A percentile compares a stretch with the other conserved stretches of the same genome.
phyloP scores from a whole-genome alignment of 176 grass and related monocot genomes.

The Oryza brachyantha region DNA sequence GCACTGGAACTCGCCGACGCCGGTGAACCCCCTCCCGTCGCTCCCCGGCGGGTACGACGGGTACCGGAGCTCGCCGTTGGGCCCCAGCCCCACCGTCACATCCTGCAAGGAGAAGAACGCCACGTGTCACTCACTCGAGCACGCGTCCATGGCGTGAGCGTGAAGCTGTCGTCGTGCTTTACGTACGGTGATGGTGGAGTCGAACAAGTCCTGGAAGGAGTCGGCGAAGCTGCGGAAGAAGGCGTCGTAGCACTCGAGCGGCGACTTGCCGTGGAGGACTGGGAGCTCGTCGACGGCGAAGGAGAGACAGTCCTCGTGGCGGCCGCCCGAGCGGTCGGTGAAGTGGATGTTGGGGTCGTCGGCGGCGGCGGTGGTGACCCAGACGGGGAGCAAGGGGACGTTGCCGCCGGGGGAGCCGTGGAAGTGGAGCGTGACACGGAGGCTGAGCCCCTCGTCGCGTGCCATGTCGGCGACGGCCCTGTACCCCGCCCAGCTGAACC shows the following conservation, averaged over 20 bases:
- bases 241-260: constrained; percentile 65
- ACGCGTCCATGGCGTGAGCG: neutral
- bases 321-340: constrained; percentile 37
- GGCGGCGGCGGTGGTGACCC: constrained; percentile 42
- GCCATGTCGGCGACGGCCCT: constrained; percentile 66
- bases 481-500: constrained; percentile 58
- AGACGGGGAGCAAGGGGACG: constrained; percentile 39
- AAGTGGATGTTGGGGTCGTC: constrained; percentile 71
- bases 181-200: constrained; percentile 65
- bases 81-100: constrained; percentile 69
- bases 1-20: constrained; percentile 86
- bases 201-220: constrained; percentile 59
- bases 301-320: constrained; percentile 62
- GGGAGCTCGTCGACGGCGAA: constrained; percentile 80
- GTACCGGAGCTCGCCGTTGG: constrained; percentile 84
- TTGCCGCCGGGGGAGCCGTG: constrained; percentile 36
- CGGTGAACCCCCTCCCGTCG: constrained; percentile 40
- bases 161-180: neutral
- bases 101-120: constrained; percentile 33
- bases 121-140: neutral
- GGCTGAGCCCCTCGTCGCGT: constrained; percentile 55
- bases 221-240: constrained; percentile 66
- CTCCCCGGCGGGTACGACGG: constrained; percentile 65
- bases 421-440: constrained; percentile 62
- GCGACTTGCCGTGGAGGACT: constrained; percentile 58